Percentiles rank a stretch among this genome's conserved stretches.
phyloP scores from a whole-genome alignment of 495 filamentous ascomycete species.

The Aspergillus sclerotioniger region DNA sequence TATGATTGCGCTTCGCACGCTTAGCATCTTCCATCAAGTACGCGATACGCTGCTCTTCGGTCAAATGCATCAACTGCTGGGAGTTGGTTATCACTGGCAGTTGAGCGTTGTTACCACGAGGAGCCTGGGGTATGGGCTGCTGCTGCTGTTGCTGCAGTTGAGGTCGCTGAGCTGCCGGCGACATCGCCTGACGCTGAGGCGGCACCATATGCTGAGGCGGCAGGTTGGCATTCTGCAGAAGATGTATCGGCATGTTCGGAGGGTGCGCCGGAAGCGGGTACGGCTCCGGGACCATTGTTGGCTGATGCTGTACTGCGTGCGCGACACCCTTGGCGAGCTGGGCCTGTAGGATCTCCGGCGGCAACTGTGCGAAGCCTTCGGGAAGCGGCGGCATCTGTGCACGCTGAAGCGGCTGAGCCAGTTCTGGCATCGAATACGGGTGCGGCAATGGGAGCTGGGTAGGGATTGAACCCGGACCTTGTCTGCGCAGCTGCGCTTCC shows the following conservation, averaged over 20 bases:
- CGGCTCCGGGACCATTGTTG: constrained; percentile 45
- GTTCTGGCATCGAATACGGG: constrained; percentile 30
- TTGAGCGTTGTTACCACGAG: constrained; percentile 26
- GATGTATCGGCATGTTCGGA: constrained; percentile 39
- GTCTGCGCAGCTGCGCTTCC: constrained; percentile 84
- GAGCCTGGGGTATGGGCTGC: constrained; percentile 26
- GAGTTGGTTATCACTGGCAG: constrained; percentile 63
- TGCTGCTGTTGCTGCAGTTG: constrained; percentile 27
- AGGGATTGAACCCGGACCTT: constrained; percentile 36
- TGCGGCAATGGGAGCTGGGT: constrained; percentile 34
- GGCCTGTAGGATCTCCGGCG: constrained; percentile 51
- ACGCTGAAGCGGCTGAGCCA: constrained; percentile 34
- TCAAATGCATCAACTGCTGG: constrained; percentile 71
- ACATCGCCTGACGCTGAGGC: constrained; percentile 31
- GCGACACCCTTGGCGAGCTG: constrained; percentile 48
- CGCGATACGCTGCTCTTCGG: constrained; percentile 73
- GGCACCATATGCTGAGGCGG: constrained; percentile 36
- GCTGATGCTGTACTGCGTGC: constrained; percentile 49
- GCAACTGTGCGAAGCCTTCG: constrained; percentile 39
- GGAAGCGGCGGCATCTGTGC: constrained; percentile 42
- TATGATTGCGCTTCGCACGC: constrained; percentile 95
- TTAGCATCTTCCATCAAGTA: constrained; percentile 90
- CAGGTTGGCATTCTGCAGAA: constrained; percentile 39
- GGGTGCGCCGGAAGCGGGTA: constrained; percentile 41
- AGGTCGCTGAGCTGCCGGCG: constrained; percentile 38